phyloP scores from a whole-genome alignment of 768 basidiomycete genomes.

The Stropharia rugosoannulata region DNA sequence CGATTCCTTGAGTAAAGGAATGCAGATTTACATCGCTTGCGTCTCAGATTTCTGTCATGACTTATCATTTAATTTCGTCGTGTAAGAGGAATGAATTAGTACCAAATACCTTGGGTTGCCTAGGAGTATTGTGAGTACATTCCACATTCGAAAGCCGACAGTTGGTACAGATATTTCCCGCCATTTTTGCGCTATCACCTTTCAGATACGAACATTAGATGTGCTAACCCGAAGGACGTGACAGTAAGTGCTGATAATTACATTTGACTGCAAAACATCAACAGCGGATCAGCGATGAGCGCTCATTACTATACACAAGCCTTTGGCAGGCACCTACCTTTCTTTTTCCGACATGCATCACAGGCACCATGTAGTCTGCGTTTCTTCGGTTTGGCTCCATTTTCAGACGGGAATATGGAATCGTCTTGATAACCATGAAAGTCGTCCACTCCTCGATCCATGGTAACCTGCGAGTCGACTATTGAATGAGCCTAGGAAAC shows the following conservation, averaged over 20 bases:
- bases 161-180: constrained; percentile 52
- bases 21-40: constrained; percentile 6
- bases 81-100: not conserved
- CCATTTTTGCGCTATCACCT: constrained; percentile 64
- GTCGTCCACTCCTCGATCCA: not conserved
- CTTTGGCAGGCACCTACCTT: not conserved
- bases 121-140: constrained; percentile 53
- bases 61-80: not conserved
- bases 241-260: not conserved
- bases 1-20: not conserved
- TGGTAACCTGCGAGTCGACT: no score
- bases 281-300: not conserved
- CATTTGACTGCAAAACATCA: not conserved
- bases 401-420: not conserved
- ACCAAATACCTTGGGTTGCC: constrained; percentile 40
- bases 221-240: not conserved
- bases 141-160: constrained; percentile 45
- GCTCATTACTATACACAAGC: not conserved
- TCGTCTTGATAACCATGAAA: not conserved
- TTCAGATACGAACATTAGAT: not conserved
- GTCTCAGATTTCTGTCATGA: constrained; percentile 7
- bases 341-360: constrained; percentile 1
- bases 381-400: constrained; percentile 6
- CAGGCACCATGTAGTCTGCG: constrained; percentile 1
- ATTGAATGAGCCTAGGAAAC: no score